These are phyloP conservation scores for Climacium dendroides DNA, from an alignment of 225 moss, liverwort and hornwort genomes.

Conservation along the genomic window DNA sequence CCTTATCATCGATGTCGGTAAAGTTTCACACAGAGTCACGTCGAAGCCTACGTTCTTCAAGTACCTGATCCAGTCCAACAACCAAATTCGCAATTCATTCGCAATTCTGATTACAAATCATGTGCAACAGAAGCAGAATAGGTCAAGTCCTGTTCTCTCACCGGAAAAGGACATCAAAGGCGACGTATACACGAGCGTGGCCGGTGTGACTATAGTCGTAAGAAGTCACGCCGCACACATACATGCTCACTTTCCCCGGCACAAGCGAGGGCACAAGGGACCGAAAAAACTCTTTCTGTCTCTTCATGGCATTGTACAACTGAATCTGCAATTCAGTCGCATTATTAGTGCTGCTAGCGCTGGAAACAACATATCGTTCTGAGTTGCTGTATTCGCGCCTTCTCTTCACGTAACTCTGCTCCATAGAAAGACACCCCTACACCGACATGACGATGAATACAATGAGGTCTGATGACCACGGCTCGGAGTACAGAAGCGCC, in stretches of 20 bases:
- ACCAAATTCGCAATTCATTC: neutral
- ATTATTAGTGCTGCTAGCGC: neutral
- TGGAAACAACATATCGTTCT: conserved; percentile 2
- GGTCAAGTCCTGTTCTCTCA: neutral
- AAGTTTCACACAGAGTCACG: conserved; percentile 91
- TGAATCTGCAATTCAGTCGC: conserved; percentile 33
- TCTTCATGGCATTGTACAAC: conserved; percentile 83
- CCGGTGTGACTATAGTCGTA: conserved; percentile 98
- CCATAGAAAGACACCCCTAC: neutral
- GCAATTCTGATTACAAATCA: neutral
- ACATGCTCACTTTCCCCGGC: conserved; percentile 94
- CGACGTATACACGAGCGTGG: conserved; percentile 95
- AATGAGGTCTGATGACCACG: neutral
- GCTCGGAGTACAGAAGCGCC: conserved; percentile 1
- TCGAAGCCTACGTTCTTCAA: conserved; percentile 72
- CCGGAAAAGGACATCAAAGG: conserved; percentile 91
- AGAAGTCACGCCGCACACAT: conserved; percentile 93
- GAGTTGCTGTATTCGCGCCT: neutral
- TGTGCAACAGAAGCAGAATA: neutral
- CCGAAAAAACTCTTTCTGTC: conserved; percentile 72
- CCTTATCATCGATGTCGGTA: conserved; percentile 98
- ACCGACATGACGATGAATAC: neutral
- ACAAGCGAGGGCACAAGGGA: conserved; percentile 58
- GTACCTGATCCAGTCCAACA: conserved; percentile 37
- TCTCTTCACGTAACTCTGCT: neutral